Evolutionary conservation across 2,329 filamentous ascomycete genomes (phyloP), one percentile per base, ranked within the genome.

Genomic region (Escovopsis sp.): DNA sequence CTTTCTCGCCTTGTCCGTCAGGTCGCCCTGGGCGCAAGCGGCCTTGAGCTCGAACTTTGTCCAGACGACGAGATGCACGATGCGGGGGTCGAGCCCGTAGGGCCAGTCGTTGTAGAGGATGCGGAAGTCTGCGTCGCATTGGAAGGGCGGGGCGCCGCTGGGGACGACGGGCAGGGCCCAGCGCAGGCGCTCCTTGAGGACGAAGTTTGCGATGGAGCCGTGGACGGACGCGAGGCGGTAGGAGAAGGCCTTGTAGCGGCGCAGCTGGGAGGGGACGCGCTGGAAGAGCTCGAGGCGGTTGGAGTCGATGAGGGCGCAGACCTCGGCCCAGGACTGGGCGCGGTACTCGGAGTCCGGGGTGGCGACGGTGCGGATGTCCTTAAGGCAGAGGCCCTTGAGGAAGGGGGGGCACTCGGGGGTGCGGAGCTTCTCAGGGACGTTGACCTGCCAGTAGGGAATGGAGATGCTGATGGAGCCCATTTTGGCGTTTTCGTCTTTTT

Each of bases 21-120:
- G 62, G 49, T 86, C 77, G 12, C 75, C 80, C 0, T 77, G 74
- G 65, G 44, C 54, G 4, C 63, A 60, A 52, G 91, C 80, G 44
- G 87, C 82, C 42, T 77, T 70, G 23, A 95, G 67, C 39, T 73
- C 69, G 55, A 94, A 94, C 61, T 94, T 94, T 39, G 84, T 91
- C 89, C 89, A 96, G 11, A 94, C 77, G 5, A 94, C 85, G 3
- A 95, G 67, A 58, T 95, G 89, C 12, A 85, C 74, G 49, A 94
- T 88, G 41, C 73, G 70, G 38, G 67, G 56, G 52, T 91, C 85
- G 42, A 95, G 69, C 0, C 85, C 87, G 55, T 95, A 96, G 1
- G 89, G 89, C 85, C 87, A 95, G 68, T 96, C 88, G 56, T 96
- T 96, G 62, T 74, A 76, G 35, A 94, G 60, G 39, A 94, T 79